Evolutionary conservation across 2,329 filamentous ascomycete species (phyloP).

Genomic region (Scleromitrula shiraiana): DNA sequence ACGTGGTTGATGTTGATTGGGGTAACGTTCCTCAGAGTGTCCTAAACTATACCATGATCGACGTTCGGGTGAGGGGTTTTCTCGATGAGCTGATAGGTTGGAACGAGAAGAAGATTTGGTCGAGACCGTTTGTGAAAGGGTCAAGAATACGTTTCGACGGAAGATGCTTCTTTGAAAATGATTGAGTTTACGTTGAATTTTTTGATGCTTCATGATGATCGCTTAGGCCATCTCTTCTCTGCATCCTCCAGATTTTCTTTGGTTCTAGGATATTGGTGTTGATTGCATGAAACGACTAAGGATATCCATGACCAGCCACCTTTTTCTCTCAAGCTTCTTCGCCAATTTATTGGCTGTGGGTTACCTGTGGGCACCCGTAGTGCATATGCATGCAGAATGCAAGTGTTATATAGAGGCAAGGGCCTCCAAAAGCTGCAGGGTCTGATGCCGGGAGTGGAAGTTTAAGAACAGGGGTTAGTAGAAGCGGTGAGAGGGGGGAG

Average conservation of each 20-base stretch:
- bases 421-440: slow-evolving; percentile 27
- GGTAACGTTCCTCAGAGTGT: slow-evolving; percentile 17
- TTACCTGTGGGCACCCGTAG: slow-evolving; percentile 7
- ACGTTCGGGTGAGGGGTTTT: slow-evolving; percentile 9
- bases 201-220: not conserved
- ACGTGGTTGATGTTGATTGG: slow-evolving; percentile 29
- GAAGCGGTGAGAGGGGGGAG: slow-evolving; percentile 4
- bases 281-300: slow-evolving; percentile 26
- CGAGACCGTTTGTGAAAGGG: slow-evolving; percentile 3
- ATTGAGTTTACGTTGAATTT: too few relatives aligned
- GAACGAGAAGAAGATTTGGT: slow-evolving; percentile 1
- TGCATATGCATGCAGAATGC: slow-evolving; percentile 28
- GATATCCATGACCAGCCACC: slow-evolving; percentile 15
- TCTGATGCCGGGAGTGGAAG: slow-evolving; percentile 26
- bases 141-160: not conserved
- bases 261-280: not conserved
- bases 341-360: slow-evolving; percentile 23
- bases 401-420: slow-evolving; percentile 24
- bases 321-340: slow-evolving; percentile 8
- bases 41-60: slow-evolving; percentile 1
- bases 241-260: slow-evolving; percentile 1
- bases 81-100: slow-evolving; percentile 20
- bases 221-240: not conserved
- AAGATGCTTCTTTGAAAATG: not conserved
- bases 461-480: slow-evolving; percentile 10